Evolutionary conservation across 768 basidiomycete genomes (phyloP), one percentile per base, ranked within the genome.

Genomic region (Pisolithus orientalis): DNA sequence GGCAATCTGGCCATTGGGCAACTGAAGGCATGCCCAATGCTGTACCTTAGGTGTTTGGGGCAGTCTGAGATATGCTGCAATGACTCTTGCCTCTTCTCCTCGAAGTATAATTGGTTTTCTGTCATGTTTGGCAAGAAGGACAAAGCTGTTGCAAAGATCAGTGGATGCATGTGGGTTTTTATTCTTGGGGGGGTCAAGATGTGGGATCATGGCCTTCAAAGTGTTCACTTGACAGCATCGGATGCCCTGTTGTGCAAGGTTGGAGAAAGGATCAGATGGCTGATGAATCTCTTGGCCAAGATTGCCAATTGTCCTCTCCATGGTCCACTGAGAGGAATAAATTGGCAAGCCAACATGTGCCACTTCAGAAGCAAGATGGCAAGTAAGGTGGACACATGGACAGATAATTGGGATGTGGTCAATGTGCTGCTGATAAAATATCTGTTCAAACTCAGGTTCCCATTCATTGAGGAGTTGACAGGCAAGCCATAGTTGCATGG

Each of bases 271-370:
- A 25, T 67, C 53, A 0, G 57, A 63, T 9, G 49, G 62, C 38
- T 65, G 64, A 8, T 47, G 28, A 4, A 68, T 62, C 42, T 70
- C 62, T 31, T 55, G 40, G 2, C 62, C 63, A 48, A 68, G 59
- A 21, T 60, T 65, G 4, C 68, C 58, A 16, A 69, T 65, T 1
- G 59, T 61, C 0, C 53, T 14, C 34, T 70, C 68, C 50, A 72
- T 58, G 0, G 57, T 62, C 63, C 63, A 72, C 43, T 71, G 67
- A 4, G 69, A 47, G 39, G 56, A 60, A 21, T 54, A 58, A 16
- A 55, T 57, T 2, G 52, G 51, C 0, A 65, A 64, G 0, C 70
- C 64, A 6, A 56, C 51, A 2, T 59, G 55, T 11, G 52, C 24
- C 4, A 53, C 57, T 49, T 72, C 62, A 0, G 49, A n/a, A 4